A percentile compares a stretch with the other conserved stretches of the same genome.
Conservation (phyloP, 352 stramenopile genomes). For the Albugo laibachii region DNA sequence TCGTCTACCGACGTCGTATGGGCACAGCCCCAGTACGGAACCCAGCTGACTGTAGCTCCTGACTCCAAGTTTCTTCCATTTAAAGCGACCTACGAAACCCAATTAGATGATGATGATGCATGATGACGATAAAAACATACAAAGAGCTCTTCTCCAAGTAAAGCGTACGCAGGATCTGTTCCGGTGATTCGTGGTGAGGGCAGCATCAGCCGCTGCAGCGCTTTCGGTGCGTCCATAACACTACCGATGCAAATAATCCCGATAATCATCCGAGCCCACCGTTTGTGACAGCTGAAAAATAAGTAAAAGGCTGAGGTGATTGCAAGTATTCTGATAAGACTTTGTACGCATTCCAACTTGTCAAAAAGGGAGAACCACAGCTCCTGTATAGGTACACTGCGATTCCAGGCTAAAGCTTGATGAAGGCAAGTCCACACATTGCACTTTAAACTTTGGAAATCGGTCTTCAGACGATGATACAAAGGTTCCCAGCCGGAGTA, state of each 20-base stretch:
- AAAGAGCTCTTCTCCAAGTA: conserved; percentile 54
- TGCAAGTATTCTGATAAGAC: too few relatives aligned
- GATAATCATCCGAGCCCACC: conserved; percentile 31
- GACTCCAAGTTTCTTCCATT: conserved; percentile 56
- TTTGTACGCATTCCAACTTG: too few relatives aligned
- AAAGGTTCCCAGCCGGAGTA: too few relatives aligned
- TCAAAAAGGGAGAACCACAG: too few relatives aligned
- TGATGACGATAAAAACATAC: conserved; percentile 5
- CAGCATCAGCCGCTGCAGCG: conserved; percentile 30
- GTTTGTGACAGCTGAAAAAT: conserved; percentile 27
- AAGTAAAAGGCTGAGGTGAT: conserved; percentile 15
- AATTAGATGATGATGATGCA: neutral
- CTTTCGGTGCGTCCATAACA: conserved; percentile 14
- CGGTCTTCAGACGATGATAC: too few relatives aligned
- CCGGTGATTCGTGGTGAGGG: conserved; percentile 27
- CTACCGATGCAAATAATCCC: conserved; percentile 10
- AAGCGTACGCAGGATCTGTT: conserved; percentile 42
- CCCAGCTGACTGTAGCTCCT: conserved; percentile 49
- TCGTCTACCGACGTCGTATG: conserved; percentile 26
- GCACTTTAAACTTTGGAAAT: too few relatives aligned
- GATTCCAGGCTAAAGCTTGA: too few relatives aligned
- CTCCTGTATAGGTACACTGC: too few relatives aligned
- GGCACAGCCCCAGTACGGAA: conserved; percentile 62
- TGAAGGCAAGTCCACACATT: too few relatives aligned
- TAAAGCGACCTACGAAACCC: conserved; percentile 17